Evolutionary conservation across 169 alveolate genomes (phyloP), one percentile per base, ranked within the genome.

Genomic region (Sarcocystis neurona): DNA sequence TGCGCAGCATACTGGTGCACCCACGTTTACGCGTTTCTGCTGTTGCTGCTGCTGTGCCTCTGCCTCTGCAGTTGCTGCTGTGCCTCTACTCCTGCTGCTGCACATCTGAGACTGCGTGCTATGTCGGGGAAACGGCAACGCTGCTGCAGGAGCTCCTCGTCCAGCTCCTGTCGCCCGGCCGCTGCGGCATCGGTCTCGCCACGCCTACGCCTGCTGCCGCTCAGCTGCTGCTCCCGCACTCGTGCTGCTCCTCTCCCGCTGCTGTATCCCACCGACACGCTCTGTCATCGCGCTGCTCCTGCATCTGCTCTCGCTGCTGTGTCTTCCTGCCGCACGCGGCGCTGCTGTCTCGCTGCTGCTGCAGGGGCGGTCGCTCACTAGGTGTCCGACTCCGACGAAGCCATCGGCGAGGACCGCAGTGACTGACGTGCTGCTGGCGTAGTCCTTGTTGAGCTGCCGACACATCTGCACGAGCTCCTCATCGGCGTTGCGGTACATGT

Each of bases 381-480:
- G 74, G 70, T 95, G 97, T 0, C 95, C 96, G 3, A 93, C 94
- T n/a, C 84, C 94, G 39, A 90, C 91, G 82, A 92, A 90, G 47
- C 94, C 93, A 41, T 91, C 89, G 60, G 94, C 89, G 74, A 95
- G 46, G 48, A 95, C 91, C 46, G 93, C 95, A 0, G 95, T 94
- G 37, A 95, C 96, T 32, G 96, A 92, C 20, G 97, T 95, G 74
- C 94, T 90, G 53, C 96, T 90, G 39, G 97, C 94, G 90, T 95
- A 95, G 91, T 95, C 94, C 47, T 93, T 92, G 20, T 85, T 87
- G 23, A 66, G 86, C 58, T 82, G 79, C 43, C 84, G 90, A 68
- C 96, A 93, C 46, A 86, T 89, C 47, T 89, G 93, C 79, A 94
- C 75, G 66, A 94, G 90, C 46, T 90, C 95, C 39, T 53, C 89